phyloP scores from a whole-genome alignment of 768 basidiomycete genomes.

The Lentinula edodes region DNA sequence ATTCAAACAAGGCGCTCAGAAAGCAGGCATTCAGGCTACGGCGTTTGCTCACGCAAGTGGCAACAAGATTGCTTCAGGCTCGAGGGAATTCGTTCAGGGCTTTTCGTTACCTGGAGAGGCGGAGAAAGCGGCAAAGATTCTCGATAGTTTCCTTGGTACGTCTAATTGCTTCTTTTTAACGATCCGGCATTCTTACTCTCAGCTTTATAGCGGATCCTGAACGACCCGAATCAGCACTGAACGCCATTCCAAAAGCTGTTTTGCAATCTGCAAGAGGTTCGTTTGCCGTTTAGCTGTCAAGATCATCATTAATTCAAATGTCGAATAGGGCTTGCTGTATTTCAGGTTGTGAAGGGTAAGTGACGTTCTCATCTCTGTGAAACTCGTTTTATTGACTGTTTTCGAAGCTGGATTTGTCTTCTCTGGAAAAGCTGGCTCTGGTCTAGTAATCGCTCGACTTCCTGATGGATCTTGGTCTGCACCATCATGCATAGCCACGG shows the following conservation, averaged over 20 bases:
- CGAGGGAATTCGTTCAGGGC: conserved; percentile 73
- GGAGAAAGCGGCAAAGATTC: conserved; percentile 89
- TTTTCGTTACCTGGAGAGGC: conserved; percentile 91
- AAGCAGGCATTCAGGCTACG: conserved; percentile 76
- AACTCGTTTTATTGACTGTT: neutral
- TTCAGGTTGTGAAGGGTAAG: conserved; percentile 66
- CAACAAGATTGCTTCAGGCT: conserved; percentile 66
- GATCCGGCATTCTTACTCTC: conserved; percentile 4
- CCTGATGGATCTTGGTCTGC: conserved; percentile 97
- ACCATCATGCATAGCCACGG: conserved; percentile 94
- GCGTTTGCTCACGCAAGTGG: conserved; percentile 67
- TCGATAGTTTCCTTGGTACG: conserved; percentile 86
- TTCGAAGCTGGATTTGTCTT: conserved; percentile 84
- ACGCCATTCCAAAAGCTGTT: conserved; percentile 90
- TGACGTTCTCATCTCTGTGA: neutral
- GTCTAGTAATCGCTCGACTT: conserved; percentile 85
- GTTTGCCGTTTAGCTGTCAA: conserved; percentile 9
- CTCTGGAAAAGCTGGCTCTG: conserved; percentile 62
- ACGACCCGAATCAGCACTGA: conserved; percentile 85
- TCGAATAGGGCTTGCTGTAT: conserved; percentile 78
- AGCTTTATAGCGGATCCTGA: conserved; percentile 69
- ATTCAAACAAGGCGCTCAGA: conserved; percentile 73
- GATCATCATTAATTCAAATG: neutral
- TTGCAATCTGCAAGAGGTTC: conserved; percentile 83
- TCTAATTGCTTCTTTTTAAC: conserved; percentile 1